Base-by-base conservation (phyloP, 345 rosid species). In the Lenwebbia sp. region DNA sequence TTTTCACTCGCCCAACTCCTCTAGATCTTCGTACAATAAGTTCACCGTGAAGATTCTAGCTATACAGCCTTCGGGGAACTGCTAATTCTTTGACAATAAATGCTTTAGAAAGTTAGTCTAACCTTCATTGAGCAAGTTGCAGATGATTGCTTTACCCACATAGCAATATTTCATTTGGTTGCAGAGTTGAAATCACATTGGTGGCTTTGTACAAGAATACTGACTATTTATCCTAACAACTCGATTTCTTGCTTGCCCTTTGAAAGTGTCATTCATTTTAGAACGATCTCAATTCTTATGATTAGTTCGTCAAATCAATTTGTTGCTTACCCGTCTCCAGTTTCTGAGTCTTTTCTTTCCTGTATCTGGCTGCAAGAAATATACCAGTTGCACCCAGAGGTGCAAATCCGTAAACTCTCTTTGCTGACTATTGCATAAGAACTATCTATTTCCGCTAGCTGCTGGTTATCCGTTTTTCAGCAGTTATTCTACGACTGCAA, bases 21-120 rank as follows among this genome's bases (percentile, higher is more conserved):
- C 54, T 57, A 47, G 85, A 60, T 85, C 86, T 19, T 85, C 86
- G 17, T 28, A 75, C 81, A 74, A 54, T 75, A 60, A 60, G 85
- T 86, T 82, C 87, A 57, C 83, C 13, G 11, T 86, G 65, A 82
- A 82, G 53, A 25, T 82, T 22, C 50, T 28, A 82, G 87, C 87
- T 25, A 60, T 86, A 6, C 85, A 86, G 57, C 87, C 85, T 51
- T 82, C 81, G 11, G 53, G 56, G 10, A 76, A 56, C 28, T 56
- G 54, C 56, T 86, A 58, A 86, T 51, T 53, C 33, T 15, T 47
- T 22, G 14, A 28, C 70, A 70, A 70, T 70, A 70, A 40, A 33
- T 33, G 44, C 78, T 33, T 19, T 37, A 33, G 76, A 37, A 70
- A 70, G 78, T 23, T 55, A 22, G 26, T 33, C 76, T 65, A 70